phyloP scores from a whole-genome alignment of 1,139 yeast species.

The Saccharomycopsis crataegensis region DNA sequence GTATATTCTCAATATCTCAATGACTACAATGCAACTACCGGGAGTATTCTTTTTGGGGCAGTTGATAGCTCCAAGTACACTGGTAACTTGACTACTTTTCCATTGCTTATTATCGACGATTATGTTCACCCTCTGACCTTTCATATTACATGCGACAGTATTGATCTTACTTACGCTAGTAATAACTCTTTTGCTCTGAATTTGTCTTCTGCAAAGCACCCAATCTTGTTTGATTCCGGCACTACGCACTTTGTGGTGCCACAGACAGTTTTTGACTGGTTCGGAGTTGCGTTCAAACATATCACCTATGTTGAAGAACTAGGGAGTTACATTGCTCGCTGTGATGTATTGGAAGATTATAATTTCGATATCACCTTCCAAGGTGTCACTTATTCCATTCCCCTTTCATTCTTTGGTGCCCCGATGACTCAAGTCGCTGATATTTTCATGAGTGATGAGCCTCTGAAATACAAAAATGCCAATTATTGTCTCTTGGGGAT shows the following conservation, averaged over 20 bases:
- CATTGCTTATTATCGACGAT: constrained; percentile 34
- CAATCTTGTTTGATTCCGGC: constrained; percentile 8
- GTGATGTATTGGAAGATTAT: constrained; percentile 5
- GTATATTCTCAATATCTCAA: constrained; percentile 50
- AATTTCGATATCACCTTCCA: constrained; percentile 3
- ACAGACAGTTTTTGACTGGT: not conserved
- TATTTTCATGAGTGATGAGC: not conserved
- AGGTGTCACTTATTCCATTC: not conserved
- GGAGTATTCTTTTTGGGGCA: constrained; percentile 50
- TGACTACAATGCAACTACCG: constrained; percentile 31
- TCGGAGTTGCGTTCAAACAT: constrained; percentile 4
- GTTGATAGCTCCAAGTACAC: constrained; percentile 45
- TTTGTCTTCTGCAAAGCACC: constrained; percentile 3
- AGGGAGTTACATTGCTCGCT: not conserved
- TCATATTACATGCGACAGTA: not conserved
- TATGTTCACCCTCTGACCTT: constrained; percentile 49
- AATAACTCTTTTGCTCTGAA: not conserved
- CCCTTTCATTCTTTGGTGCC: not conserved
- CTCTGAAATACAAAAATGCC: not conserved
- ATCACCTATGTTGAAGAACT: not conserved
- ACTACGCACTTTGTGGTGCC: constrained; percentile 1
- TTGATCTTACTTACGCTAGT: not conserved
- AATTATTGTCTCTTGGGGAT: constrained; percentile 1
- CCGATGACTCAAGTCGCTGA: not conserved
- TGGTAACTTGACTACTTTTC: constrained; percentile 40